Percentiles rank a stretch among this genome's conserved stretches.
These are phyloP conservation scores for Quercus dentata DNA, from an alignment of 306 rosid species.

Conservation along the genomic window DNA sequence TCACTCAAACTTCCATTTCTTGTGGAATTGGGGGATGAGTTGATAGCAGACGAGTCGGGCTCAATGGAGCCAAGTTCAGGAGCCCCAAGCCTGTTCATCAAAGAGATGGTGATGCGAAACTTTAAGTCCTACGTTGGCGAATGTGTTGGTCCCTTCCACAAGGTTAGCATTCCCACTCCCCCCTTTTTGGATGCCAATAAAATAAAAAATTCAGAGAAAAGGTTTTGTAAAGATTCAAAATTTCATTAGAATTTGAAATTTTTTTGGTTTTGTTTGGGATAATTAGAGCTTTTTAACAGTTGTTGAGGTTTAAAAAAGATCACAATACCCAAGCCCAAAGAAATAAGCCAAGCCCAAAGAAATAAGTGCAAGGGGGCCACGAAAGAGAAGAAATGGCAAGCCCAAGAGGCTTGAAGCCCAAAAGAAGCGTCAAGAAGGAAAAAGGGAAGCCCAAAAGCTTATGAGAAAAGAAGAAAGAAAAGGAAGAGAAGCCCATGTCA, in stretches of 20 bases:
- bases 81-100: constrained; percentile 57
- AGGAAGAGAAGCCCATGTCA: too few relatives aligned
- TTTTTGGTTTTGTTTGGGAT: not conserved
- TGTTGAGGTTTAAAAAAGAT: constrained; percentile 20
- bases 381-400: too few relatives aligned
- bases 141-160: constrained; percentile 93
- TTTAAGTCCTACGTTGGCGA: constrained; percentile 91
- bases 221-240: too few relatives aligned
- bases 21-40: constrained; percentile 34
- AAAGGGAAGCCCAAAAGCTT: too few relatives aligned
- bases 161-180: constrained; percentile 50
- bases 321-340: too few relatives aligned
- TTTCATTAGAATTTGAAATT: not conserved
- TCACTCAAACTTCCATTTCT: too few relatives aligned
- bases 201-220: not conserved
- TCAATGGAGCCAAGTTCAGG: constrained; percentile 24
- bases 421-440: too few relatives aligned
- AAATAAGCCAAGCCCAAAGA: too few relatives aligned
- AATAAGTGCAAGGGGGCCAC: too few relatives aligned
- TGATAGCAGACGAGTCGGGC: constrained; percentile 31
- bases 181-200: not conserved
- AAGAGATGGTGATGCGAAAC: constrained; percentile 33
- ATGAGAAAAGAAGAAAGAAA: too few relatives aligned
- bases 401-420: too few relatives aligned
- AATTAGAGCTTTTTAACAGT: constrained; percentile 91